phyloP scores from a whole-genome alignment of 805 yeast genomes.

The Debaryomyces maramus region DNA sequence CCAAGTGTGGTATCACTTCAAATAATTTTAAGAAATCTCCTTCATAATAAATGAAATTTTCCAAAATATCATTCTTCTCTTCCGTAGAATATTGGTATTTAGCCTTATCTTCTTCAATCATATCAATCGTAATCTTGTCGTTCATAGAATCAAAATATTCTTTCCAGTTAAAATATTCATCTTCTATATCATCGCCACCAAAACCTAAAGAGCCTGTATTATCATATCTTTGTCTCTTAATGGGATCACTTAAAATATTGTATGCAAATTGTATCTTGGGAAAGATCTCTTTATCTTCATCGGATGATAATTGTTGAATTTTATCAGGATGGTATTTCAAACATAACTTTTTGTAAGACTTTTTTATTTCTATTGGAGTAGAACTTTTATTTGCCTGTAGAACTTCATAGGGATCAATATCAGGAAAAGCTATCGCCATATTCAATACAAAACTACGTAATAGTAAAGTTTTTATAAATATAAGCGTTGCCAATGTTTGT shows the following conservation, averaged over 20 bases:
- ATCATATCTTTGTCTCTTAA: conserved; percentile 60
- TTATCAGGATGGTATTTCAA: conserved; percentile 74
- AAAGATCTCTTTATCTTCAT: conserved; percentile 39
- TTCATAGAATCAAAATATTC: conserved; percentile 51
- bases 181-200: conserved; percentile 38
- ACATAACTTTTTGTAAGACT: conserved; percentile 64
- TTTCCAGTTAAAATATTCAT: conserved; percentile 54
- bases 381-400: conserved; percentile 43
- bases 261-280: conserved; percentile 77
- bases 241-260: conserved; percentile 60
- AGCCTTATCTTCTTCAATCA: conserved; percentile 66
- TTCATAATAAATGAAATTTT: conserved; percentile 53
- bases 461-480: too few species aligned
- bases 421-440: conserved; percentile 48
- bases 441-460: too few species aligned
- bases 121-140: conserved; percentile 57
- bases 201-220: conserved; percentile 56
- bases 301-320: conserved; percentile 29
- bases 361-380: conserved; percentile 58
- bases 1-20: conserved; percentile 77
- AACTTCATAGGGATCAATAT: conserved; percentile 61
- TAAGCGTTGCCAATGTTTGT: too few species aligned
- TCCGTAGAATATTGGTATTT: conserved; percentile 64
- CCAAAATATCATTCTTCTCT: conserved; percentile 61
- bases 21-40: conserved; percentile 73